Evolutionary conservation across 108 stramenopile species (phyloP).

Genomic region (Cyclostephanos tholiformis): DNA sequence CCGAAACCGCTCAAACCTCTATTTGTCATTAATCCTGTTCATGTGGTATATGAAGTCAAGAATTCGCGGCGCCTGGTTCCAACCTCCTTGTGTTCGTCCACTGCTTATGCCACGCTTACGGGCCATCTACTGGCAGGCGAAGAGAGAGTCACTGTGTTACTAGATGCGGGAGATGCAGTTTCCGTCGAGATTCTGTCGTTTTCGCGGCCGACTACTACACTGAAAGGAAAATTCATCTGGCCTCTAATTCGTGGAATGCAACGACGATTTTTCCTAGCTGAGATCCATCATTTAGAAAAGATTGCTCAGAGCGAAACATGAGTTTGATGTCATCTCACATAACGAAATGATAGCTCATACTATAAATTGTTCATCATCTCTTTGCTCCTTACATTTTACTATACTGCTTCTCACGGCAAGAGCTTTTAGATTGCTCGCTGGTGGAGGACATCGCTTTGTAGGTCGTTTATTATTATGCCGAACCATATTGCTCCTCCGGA

Average conservation of each 20-base stretch:
- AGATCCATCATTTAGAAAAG: conserved; percentile 30
- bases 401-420: too few species aligned
- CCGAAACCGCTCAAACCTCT: conserved; percentile 30
- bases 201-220: conserved; percentile 32
- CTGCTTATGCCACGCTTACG: conserved; percentile 38
- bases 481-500: background rate
- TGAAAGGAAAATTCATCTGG: conserved; percentile 30
- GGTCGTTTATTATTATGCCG: too few species aligned
- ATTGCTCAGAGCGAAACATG: conserved; percentile 11
- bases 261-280: conserved; percentile 32
- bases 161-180: conserved; percentile 19
- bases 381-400: too few species aligned
- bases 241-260: conserved; percentile 44
- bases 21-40: conserved; percentile 39
- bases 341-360: too few species aligned
- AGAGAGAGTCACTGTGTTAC: conserved; percentile 37
- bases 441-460: background rate
- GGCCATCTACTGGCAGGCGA: conserved; percentile 45
- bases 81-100: conserved; percentile 16
- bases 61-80: background rate
- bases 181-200: conserved; percentile 40
- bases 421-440: too few species aligned
- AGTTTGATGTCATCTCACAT: background rate
- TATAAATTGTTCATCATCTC: too few species aligned
- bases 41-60: conserved; percentile 28